phyloP scores from a whole-genome alignment of 2,329 filamentous ascomycete species.

The Fusarium illudens region DNA sequence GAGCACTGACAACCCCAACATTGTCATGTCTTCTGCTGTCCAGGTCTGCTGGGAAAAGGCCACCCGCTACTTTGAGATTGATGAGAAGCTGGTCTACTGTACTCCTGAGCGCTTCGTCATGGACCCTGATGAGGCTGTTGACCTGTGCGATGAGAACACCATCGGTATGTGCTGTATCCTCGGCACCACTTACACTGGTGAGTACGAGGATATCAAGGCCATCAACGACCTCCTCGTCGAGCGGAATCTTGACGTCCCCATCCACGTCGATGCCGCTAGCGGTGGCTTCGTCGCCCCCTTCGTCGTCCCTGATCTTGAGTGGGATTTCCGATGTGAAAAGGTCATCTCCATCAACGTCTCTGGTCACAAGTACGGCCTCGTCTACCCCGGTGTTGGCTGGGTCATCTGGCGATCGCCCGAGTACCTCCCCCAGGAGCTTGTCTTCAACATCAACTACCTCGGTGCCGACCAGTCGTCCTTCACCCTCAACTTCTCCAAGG shows the following conservation, averaged over 20 bases:
- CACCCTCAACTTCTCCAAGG: conserved; percentile 97
- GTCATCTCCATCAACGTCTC: conserved; percentile 95
- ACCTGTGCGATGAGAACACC: conserved; percentile 71
- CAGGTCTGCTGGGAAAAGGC: conserved; percentile 99
- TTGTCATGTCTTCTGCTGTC: conserved; percentile 94
- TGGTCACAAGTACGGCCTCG: conserved; percentile 77
- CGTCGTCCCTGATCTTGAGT: conserved; percentile 81
- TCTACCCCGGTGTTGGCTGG: conserved; percentile 96
- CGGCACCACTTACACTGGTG: conserved; percentile 92
- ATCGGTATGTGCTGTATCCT: conserved; percentile 94
- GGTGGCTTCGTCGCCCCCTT: conserved; percentile 96
- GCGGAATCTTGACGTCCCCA: conserved; percentile 79
- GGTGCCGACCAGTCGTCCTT: conserved; percentile 95
- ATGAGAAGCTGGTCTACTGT: conserved; percentile 82
- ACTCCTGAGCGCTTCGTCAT: conserved; percentile 69
- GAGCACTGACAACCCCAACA: conserved; percentile 81
- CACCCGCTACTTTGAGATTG: conserved; percentile 88
- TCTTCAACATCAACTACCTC: conserved; percentile 99
- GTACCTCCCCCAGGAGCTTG: conserved; percentile 86
- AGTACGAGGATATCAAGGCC: conserved; percentile 92
- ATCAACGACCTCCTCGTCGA: conserved; percentile 88
- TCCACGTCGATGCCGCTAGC: conserved; percentile 92
- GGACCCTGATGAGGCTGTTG: conserved; percentile 68
- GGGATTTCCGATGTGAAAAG: conserved; percentile 91
- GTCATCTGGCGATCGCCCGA: conserved; percentile 86